Evolutionary conservation across 805 yeast species (phyloP).

Genomic region (Nakazawaea anatomiae): DNA sequence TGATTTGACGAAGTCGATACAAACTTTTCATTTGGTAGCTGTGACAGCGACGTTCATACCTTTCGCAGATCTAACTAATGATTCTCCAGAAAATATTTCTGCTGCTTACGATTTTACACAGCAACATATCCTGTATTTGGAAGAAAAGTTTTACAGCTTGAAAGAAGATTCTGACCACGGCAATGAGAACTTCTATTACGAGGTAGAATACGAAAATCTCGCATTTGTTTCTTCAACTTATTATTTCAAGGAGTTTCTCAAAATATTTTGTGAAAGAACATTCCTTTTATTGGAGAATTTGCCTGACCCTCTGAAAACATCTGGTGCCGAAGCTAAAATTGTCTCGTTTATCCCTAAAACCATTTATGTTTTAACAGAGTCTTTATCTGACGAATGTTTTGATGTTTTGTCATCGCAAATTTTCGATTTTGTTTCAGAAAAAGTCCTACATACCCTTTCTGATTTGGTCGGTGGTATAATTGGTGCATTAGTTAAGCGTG

Average conservation of each 20-base stretch:
- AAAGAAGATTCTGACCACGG: conserved; percentile 17
- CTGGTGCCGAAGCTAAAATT: conserved; percentile 45
- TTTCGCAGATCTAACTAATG: conserved; percentile 50
- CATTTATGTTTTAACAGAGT: conserved; percentile 46
- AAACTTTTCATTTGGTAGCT: conserved; percentile 63
- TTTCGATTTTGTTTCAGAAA: conserved; percentile 53
- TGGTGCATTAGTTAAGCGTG: conserved; percentile 64
- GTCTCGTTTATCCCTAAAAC: conserved; percentile 29
- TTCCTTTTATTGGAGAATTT: conserved; percentile 63
- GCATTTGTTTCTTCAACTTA: conserved; percentile 73
- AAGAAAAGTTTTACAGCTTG: conserved; percentile 29
- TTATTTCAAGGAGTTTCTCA: conserved; percentile 56
- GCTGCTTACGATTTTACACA: conserved; percentile 53
- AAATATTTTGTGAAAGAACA: conserved; percentile 49
- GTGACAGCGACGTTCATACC: conserved; percentile 71
- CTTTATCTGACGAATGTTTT: conserved; percentile 55
- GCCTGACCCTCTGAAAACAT: conserved; percentile 50
- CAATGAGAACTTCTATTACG: conserved; percentile 29
- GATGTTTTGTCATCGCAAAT: conserved; percentile 37
- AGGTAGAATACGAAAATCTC: conserved; percentile 36
- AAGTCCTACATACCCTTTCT: conserved; percentile 53
- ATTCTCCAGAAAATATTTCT: conserved; percentile 31
- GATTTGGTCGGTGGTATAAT: conserved; percentile 67
- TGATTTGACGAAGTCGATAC: conserved; percentile 68
- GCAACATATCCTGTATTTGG: conserved; percentile 54